Percentiles rank a stretch among this genome's conserved stretches.
These are phyloP conservation scores for Solanum tacnaense DNA, from an alignment of 257 asterid genomes.

Conservation along the genomic window DNA sequence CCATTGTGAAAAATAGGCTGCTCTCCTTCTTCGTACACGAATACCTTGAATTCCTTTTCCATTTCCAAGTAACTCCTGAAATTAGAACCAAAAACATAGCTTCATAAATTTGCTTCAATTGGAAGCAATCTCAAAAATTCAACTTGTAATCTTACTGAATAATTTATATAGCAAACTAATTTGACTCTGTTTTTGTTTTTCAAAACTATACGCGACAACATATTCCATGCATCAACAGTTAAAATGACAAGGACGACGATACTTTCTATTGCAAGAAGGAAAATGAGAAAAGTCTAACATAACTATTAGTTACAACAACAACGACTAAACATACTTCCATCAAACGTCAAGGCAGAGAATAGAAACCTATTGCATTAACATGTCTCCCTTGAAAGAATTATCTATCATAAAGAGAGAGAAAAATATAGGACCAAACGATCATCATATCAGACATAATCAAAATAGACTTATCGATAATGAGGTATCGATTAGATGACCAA, in stretches of 20 bases:
- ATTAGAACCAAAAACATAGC: background rate
- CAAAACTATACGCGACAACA: background rate
- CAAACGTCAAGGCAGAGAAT: background rate
- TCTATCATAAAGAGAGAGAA: background rate
- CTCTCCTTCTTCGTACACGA: constrained; percentile 84
- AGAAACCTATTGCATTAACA: background rate
- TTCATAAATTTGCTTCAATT: background rate
- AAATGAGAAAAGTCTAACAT: background rate
- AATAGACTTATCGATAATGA: background rate
- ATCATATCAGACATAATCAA: background rate
- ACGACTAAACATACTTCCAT: background rate
- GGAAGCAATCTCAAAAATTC: background rate
- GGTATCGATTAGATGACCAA: background rate
- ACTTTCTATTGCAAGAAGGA: background rate
- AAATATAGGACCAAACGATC: background rate
- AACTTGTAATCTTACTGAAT: background rate
- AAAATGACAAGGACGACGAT: background rate
- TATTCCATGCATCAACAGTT: background rate
- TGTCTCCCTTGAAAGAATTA: background rate
- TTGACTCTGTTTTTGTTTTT: background rate
- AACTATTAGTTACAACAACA: background rate
- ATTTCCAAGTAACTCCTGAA: constrained; percentile 84
- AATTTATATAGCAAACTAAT: background rate
- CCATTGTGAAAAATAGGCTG: constrained; percentile 89
- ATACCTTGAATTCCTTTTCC: constrained; percentile 72